Percentiles rank a stretch among this genome's conserved stretches.
phyloP scores from a whole-genome alignment of 2,329 filamentous ascomycete genomes.

The Fusarium liriodendri region DNA sequence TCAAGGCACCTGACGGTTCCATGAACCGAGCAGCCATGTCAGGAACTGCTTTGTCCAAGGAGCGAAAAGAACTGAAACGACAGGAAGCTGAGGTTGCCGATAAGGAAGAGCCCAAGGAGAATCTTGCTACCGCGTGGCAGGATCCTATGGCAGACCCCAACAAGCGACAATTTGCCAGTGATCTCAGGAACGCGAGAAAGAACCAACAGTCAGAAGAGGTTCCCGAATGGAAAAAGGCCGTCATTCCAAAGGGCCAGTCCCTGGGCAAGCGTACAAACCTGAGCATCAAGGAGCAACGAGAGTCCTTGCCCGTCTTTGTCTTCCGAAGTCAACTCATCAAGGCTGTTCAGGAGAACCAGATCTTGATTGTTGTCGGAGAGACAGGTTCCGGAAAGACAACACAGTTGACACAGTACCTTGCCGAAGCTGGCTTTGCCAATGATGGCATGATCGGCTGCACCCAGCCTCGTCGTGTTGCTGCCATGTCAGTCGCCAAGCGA shows the following conservation, averaged over 20 bases:
- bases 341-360: constrained; percentile 87
- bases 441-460: constrained; percentile 94
- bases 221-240: constrained; percentile 92
- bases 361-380: constrained; percentile 96
- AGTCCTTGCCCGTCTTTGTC: constrained; percentile 87
- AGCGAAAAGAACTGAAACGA: constrained; percentile 87
- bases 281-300: constrained; percentile 94
- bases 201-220: constrained; percentile 74
- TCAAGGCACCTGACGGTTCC: constrained; percentile 98
- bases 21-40: constrained; percentile 97
- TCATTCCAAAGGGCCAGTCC: constrained; percentile 81
- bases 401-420: constrained; percentile 93
- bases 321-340: constrained; percentile 90
- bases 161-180: constrained; percentile 88
- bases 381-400: constrained; percentile 98
- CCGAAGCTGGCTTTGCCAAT: constrained; percentile 90
- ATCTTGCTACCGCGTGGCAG: constrained; percentile 92
- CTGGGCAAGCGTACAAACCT: constrained; percentile 89
- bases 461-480: constrained; percentile 94
- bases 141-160: constrained; percentile 94
- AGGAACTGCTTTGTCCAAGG: constrained; percentile 87
- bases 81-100: constrained; percentile 83
- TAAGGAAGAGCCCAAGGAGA: constrained; percentile 82
- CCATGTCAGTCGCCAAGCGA: constrained; percentile 97
- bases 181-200: constrained; percentile 76